A percentile compares a stretch with the other conserved stretches of the same genome.
Conservation (phyloP, 2,329 filamentous ascomycete genomes). For the Aquanectria penicillioides region DNA sequence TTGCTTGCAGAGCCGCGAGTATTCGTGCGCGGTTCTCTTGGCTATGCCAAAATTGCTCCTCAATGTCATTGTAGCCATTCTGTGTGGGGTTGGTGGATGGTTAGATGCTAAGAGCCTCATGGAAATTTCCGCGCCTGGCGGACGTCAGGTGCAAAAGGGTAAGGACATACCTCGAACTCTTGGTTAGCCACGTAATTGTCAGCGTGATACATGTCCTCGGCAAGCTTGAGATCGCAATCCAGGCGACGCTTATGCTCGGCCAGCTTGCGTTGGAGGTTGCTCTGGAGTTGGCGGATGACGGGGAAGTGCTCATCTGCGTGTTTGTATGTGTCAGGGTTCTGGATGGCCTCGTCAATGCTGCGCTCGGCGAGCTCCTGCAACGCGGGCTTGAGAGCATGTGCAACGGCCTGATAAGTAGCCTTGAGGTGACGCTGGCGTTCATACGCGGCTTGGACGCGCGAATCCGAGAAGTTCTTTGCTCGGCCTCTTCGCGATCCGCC, state of each 20-base stretch:
- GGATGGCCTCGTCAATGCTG: conserved; percentile 65
- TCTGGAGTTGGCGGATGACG: conserved; percentile 60
- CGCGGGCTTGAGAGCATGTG: conserved; percentile 70
- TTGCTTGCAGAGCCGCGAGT: conserved; percentile 55
- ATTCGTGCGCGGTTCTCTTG: conserved; percentile 58
- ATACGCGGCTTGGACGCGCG: conserved; percentile 65
- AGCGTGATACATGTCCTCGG: conserved; percentile 50
- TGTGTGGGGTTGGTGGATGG: conserved; percentile 34
- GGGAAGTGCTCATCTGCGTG: conserved; percentile 62
- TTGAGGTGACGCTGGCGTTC: conserved; percentile 75
- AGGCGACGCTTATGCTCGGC: conserved; percentile 45
- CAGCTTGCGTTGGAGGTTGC: conserved; percentile 44
- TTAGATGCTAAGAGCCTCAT: conserved; percentile 33
- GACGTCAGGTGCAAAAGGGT: conserved; percentile 30
- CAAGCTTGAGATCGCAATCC: conserved; percentile 48
- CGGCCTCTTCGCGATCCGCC: conserved; percentile 58
- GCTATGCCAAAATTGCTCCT: conserved; percentile 55
- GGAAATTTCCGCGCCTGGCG: conserved; percentile 33
- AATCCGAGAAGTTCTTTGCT: conserved; percentile 65
- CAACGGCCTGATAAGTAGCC: conserved; percentile 70
- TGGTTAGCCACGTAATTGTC: conserved; percentile 48
- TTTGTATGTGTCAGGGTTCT: conserved; percentile 63
- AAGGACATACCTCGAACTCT: conserved; percentile 51
- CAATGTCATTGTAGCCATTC: conserved; percentile 52
- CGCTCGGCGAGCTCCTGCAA: conserved; percentile 73